Evolutionary conservation across 208 protist species (phyloP).

Genomic region (Leishmania aethiopica): DNA sequence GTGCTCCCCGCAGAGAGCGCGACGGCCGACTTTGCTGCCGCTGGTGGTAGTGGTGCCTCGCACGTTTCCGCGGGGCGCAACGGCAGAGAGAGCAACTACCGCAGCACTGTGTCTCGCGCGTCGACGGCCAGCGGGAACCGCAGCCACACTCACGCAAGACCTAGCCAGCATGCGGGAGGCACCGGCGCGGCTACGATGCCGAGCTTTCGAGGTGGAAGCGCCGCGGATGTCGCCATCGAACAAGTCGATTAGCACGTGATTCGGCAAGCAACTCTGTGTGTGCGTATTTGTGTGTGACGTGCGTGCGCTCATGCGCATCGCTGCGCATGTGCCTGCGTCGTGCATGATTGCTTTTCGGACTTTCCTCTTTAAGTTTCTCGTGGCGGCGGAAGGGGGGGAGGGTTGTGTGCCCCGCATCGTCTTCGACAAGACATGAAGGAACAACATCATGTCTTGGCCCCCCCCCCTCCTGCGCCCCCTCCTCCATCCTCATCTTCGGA

Average conservation of each 20-base stretch:
- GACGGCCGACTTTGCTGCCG: background rate
- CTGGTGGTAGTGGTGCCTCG: background rate
- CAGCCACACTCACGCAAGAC: background rate
- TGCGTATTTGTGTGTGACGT: background rate
- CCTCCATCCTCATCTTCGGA: background rate
- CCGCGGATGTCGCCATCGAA: conserved; percentile 11
- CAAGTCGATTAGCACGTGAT: conserved; percentile 5
- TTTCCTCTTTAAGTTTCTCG: background rate
- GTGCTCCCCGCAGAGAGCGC: background rate
- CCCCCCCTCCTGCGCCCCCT: background rate
- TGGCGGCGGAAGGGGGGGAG: background rate
- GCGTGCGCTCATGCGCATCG: background rate
- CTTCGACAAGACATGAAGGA: background rate
- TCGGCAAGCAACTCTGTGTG: background rate
- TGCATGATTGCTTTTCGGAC: background rate
- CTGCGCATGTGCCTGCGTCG: background rate
- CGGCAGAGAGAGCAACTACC: conserved; percentile 17
- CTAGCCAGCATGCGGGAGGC: background rate
- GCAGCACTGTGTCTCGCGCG: conserved; percentile 15
- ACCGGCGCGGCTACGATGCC: background rate
- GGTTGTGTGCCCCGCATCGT: background rate
- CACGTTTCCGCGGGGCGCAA: background rate
- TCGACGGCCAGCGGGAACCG: background rate
- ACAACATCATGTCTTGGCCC: background rate
- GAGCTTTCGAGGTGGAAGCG: background rate